A percentile compares a stretch with the other conserved stretches of the same genome.
phyloP scores from a whole-genome alignment of 2,329 filamentous ascomycete species.

The Alternaria arborescens region DNA sequence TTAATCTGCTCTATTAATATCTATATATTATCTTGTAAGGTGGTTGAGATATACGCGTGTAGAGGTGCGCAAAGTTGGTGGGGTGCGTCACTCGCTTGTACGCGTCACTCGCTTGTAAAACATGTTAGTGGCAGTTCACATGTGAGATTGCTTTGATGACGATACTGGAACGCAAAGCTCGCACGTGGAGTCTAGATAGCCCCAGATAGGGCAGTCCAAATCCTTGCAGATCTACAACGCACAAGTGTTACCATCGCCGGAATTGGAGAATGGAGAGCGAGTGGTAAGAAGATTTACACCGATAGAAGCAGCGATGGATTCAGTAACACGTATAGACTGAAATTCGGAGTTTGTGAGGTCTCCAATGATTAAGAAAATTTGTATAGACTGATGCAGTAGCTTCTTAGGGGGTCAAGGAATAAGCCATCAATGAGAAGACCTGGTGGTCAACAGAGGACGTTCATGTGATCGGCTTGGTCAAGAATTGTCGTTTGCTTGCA shows the following conservation, averaged over 20 bases:
- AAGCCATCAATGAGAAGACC: background rate
- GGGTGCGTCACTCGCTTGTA: too few relatives aligned
- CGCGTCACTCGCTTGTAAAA: too few relatives aligned
- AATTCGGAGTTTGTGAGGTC: background rate
- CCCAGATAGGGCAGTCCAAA: background rate
- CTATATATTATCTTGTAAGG: too few relatives aligned
- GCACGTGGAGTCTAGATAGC: background rate
- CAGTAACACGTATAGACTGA: background rate
- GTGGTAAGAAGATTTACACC: background rate
- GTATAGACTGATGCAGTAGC: background rate
- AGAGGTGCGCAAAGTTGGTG: too few relatives aligned
- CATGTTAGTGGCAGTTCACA: background rate
- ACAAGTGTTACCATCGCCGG: background rate
- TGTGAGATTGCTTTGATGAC: background rate
- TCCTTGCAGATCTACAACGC: background rate
- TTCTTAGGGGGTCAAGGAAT: background rate
- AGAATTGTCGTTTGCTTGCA: background rate
- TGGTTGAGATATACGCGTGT: too few relatives aligned
- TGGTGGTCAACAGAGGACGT: background rate
- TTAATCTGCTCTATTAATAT: too few relatives aligned
- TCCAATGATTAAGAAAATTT: background rate
- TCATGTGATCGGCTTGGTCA: background rate
- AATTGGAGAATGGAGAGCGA: background rate
- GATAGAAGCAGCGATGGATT: background rate
- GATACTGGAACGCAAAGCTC: background rate